A percentile compares a stretch with the other conserved stretches of the same genome.
These are phyloP conservation scores for Chrysanthemum seticuspe DNA, from an alignment of 129 eudicot species.

Conservation along the genomic window DNA sequence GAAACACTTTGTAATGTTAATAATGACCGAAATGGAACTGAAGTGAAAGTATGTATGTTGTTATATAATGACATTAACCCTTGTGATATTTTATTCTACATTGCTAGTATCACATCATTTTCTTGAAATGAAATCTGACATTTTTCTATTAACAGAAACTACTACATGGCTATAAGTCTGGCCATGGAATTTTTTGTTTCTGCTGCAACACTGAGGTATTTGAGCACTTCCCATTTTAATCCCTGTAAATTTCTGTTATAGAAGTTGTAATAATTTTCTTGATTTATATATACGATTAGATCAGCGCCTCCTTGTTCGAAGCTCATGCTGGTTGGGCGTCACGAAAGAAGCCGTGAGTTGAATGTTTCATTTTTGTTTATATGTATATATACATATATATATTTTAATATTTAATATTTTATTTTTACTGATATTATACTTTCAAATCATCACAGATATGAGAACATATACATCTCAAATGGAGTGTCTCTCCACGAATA, in stretches of 20 bases:
- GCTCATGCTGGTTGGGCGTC: constrained; percentile 98
- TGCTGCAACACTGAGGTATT: constrained; percentile 66
- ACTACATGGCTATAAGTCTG: constrained; percentile 76
- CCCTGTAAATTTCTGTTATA: too few relatives aligned
- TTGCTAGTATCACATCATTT: constrained; percentile 8
- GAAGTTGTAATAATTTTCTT: too few relatives aligned
- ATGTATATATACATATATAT: neutral
- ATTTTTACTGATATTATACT: neutral
- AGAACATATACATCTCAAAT: constrained; percentile 80
- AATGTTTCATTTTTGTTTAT: neutral
- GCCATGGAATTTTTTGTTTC: constrained; percentile 68
- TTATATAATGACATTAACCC: too few relatives aligned
- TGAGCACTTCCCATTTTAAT: too few relatives aligned
- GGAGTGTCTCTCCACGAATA: constrained; percentile 97
- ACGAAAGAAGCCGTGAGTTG: constrained; percentile 85
- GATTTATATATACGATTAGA: too few relatives aligned
- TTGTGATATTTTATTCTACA: neutral
- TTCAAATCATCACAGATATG: constrained; percentile 49
- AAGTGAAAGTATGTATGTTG: too few relatives aligned
- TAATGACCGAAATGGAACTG: too few relatives aligned
- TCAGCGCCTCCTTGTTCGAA: constrained; percentile 92
- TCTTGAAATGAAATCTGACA: constrained; percentile 12
- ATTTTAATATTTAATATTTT: neutral
- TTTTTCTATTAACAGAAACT: constrained; percentile 55
- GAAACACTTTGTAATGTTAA: too few relatives aligned